Conservation (phyloP, 176 grass and related monocot genomes). For the Phoenix roebelenii region DNA sequence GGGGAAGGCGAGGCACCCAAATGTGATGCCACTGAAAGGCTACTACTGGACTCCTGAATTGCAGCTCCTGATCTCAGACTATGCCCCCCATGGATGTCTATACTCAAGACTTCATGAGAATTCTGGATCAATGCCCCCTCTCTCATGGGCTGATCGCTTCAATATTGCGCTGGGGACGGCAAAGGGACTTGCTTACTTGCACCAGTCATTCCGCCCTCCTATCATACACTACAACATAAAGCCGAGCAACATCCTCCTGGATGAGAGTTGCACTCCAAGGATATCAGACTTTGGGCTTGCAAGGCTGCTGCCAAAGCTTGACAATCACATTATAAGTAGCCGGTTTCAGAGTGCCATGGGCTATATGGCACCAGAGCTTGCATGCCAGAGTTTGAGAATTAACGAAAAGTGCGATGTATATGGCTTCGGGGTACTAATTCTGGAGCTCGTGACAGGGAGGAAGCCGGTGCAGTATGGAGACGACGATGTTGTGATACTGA, state of each 20-base stretch:
- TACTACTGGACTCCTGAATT: constrained; percentile 96
- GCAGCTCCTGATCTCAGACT: constrained; percentile 75
- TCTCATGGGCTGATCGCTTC: constrained; percentile 77
- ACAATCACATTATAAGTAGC: constrained; percentile 28
- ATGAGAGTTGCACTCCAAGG: constrained; percentile 52
- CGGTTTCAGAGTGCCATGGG: constrained; percentile 61
- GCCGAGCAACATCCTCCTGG: constrained; percentile 85
- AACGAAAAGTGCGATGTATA: constrained; percentile 99
- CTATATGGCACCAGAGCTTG: constrained; percentile 85
- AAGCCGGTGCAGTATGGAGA: constrained; percentile 59
- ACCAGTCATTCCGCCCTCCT: constrained; percentile 80
- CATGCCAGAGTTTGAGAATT: constrained; percentile 69
- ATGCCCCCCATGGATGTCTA: constrained; percentile 65
- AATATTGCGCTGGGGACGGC: constrained; percentile 55
- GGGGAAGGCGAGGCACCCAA: constrained; percentile 73
- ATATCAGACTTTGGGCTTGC: constrained; percentile 82
- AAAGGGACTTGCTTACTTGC: constrained; percentile 57
- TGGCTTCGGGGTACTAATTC: constrained; percentile 75
- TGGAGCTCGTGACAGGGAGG: constrained; percentile 73
- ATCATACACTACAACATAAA: constrained; percentile 95
- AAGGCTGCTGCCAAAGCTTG: constrained; percentile 39
- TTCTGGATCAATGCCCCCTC: not conserved
- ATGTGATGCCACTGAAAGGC: constrained; percentile 64
- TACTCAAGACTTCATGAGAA: constrained; percentile 54
- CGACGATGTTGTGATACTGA: constrained; percentile 71